These are phyloP conservation scores for Phaeosphaeria sp. DNA, from an alignment of 2,329 filamentous ascomycete species.

Conservation along the genomic window DNA sequence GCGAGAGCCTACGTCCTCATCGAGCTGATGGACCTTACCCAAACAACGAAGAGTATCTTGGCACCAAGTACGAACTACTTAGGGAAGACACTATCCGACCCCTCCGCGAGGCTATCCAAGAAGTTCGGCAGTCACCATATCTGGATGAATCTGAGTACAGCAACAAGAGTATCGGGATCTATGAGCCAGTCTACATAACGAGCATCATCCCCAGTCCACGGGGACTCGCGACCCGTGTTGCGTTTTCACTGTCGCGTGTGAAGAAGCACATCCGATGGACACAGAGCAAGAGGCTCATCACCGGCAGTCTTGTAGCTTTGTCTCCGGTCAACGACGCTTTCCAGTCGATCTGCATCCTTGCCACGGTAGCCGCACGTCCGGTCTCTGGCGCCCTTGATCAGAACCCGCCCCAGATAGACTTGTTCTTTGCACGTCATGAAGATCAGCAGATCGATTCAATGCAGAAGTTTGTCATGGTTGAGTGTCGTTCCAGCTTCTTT, in stretches of 20 bases:
- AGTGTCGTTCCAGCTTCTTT: slow-evolving; percentile 75
- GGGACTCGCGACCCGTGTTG: slow-evolving; percentile 71
- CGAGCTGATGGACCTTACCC: slow-evolving; percentile 60
- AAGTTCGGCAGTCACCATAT: slow-evolving; percentile 32
- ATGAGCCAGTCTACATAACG: slow-evolving; percentile 66
- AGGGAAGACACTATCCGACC: slow-evolving; percentile 76
- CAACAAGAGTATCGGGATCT: slow-evolving; percentile 44
- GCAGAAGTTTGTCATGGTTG: slow-evolving; percentile 77
- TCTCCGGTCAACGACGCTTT: slow-evolving; percentile 68
- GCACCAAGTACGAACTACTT: slow-evolving; percentile 75
- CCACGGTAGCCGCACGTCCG: slow-evolving; percentile 73
- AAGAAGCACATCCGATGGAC: slow-evolving; percentile 73
- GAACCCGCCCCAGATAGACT: slow-evolving; percentile 74
- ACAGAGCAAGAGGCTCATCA: slow-evolving; percentile 64
- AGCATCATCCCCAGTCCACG: slow-evolving; percentile 68
- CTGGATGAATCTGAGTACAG: slow-evolving; percentile 58
- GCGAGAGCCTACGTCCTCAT: slow-evolving; percentile 34
- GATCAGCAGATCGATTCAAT: slow-evolving; percentile 73
- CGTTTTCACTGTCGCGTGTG: slow-evolving; percentile 72
- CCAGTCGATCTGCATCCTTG: slow-evolving; percentile 69
- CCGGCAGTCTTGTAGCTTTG: slow-evolving; percentile 62
- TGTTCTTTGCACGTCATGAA: slow-evolving; percentile 69
- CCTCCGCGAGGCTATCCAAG: slow-evolving; percentile 69
- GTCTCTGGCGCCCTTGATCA: slow-evolving; percentile 64
- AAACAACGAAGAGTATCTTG: slow-evolving; percentile 70